phyloP scores from a whole-genome alignment of 768 basidiomycete genomes.

The Rhodotorula babjevae region DNA sequence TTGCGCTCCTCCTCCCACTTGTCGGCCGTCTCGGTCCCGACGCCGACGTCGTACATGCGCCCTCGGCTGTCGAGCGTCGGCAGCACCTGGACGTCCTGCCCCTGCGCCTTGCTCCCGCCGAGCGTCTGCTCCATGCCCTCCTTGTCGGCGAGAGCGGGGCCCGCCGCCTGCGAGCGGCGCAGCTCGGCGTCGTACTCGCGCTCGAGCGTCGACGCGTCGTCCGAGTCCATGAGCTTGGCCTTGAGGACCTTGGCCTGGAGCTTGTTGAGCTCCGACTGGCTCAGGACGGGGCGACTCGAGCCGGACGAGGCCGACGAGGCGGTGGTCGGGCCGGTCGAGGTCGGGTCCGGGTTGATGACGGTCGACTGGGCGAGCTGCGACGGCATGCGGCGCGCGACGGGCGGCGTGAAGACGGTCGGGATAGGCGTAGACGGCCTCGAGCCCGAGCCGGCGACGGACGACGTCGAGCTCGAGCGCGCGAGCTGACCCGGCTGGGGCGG shows the following conservation, averaged over 20 bases:
- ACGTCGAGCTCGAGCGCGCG: conserved; percentile 21
- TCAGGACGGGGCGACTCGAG: conserved; percentile 44
- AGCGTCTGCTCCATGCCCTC: conserved; percentile 17
- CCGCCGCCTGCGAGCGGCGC: conserved; percentile 13
- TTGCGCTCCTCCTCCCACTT: conserved; percentile 52
- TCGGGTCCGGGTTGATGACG: conserved; percentile 37
- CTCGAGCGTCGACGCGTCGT: conserved; percentile 71
- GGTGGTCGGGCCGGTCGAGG: conserved; percentile 46
- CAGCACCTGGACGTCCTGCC: conserved; percentile 70
- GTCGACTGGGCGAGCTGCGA: conserved; percentile 32
- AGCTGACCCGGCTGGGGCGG: conserved; percentile 1
- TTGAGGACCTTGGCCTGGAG: conserved; percentile 88
- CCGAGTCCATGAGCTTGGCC: conserved; percentile 77
- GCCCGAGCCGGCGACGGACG: conserved; percentile 14
- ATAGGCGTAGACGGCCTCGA: conserved; percentile 62
- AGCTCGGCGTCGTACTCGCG: conserved; percentile 72
- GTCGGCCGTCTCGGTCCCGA: conserved; percentile 56
- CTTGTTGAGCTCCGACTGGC: conserved; percentile 66
- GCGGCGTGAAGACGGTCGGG: conserved; percentile 83
- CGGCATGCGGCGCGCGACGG: conserved; percentile 37
- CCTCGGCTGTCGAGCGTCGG: conserved; percentile 83
- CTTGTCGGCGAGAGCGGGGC: background rate
- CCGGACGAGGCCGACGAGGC: conserved; percentile 55
- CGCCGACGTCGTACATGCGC: conserved; percentile 81
- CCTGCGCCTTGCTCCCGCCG: conserved; percentile 47